These are phyloP conservation scores for Quercus phellos DNA, from an alignment of 331 rosid genomes.

Conservation along the genomic window DNA sequence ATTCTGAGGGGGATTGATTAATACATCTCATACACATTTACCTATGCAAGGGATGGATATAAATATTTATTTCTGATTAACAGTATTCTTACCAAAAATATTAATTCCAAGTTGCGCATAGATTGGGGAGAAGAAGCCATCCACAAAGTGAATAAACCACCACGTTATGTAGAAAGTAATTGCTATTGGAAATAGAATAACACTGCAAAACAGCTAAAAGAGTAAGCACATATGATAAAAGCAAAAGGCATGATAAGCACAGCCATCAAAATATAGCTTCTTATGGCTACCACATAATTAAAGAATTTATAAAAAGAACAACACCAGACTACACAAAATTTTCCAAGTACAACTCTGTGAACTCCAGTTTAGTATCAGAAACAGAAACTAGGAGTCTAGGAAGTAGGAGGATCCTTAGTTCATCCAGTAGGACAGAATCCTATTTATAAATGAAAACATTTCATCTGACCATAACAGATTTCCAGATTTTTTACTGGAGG, in stretches of 20 bases:
- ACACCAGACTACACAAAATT: neutral
- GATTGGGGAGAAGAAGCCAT: slow-evolving; percentile 95
- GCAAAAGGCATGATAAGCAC: slow-evolving; percentile 3
- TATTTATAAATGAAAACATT: neutral
- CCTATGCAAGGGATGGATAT: neutral
- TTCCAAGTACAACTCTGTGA: neutral
- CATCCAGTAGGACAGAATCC: neutral
- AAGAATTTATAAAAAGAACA: neutral
- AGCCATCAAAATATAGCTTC: neutral
- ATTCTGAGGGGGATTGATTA: neutral
- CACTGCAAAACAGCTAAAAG: slow-evolving; percentile 57
- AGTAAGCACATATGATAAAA: slow-evolving; percentile 20
- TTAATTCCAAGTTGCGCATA: slow-evolving; percentile 92
- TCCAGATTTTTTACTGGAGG: neutral
- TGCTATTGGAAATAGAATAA: slow-evolving; percentile 90
- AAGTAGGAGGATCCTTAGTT: neutral
- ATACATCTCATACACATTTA: slow-evolving; percentile 2
- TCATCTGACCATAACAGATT: neutral
- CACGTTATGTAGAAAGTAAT: slow-evolving; percentile 94
- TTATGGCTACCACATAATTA: neutral
- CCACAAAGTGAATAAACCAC: slow-evolving; percentile 99
- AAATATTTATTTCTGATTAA: neutral
- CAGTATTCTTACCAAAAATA: slow-evolving; percentile 69
- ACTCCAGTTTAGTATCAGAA: neutral
- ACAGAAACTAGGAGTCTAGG: neutral